These are phyloP conservation scores for Puccinia hordei DNA, from an alignment of 1,284 basidiomycete species.

Conservation along the genomic window DNA sequence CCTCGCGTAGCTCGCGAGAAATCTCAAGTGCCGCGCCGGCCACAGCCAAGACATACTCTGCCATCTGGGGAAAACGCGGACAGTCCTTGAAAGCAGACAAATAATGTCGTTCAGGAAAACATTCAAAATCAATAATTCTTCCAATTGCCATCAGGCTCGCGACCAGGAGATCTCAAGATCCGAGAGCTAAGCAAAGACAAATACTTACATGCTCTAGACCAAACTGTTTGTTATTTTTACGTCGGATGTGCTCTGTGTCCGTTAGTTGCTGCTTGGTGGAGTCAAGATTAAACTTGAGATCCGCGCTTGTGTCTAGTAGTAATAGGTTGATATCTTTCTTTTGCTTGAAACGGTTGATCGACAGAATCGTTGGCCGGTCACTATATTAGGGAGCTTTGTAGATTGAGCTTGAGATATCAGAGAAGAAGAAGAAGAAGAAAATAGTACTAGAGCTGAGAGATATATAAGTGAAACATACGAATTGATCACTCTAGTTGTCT, in stretches of 20 bases:
- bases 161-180: too few relatives aligned
- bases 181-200: constrained; percentile 31
- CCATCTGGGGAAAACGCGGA: constrained; percentile 72
- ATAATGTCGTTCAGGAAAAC: too few relatives aligned
- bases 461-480: neutral
- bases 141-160: neutral
- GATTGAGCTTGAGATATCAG: constrained; percentile 58
- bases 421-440: neutral
- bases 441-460: too few relatives aligned
- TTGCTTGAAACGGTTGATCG: constrained; percentile 89
- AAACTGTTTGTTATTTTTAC: constrained; percentile 62
- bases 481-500: neutral
- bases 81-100: constrained; percentile 70
- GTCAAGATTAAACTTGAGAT: neutral
- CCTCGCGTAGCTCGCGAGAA: constrained; percentile 66
- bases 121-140: neutral
- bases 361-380: too few relatives aligned
- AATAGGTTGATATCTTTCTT: constrained; percentile 91
- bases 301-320: constrained; percentile 62
- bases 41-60: constrained; percentile 70
- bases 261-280: too few relatives aligned
- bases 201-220: constrained; percentile 70
- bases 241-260: constrained; percentile 49
- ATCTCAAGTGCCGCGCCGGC: constrained; percentile 77
- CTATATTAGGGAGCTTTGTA: constrained; percentile 81